Base-by-base conservation (phyloP, 192 early-diverging fungal species). In the Dimargaris cristalligena region DNA sequence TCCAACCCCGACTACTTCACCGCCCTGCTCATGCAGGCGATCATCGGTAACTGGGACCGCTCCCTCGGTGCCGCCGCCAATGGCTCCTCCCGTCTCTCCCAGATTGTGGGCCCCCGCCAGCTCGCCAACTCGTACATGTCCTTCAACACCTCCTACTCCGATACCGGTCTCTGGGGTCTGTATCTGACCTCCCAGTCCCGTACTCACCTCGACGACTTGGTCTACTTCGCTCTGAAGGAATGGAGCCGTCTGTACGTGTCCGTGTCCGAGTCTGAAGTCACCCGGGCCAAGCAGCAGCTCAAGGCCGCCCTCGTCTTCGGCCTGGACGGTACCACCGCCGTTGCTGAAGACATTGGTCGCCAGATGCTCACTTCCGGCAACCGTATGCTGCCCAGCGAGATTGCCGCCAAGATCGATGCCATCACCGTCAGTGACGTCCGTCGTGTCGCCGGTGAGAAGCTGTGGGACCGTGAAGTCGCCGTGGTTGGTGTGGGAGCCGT, bases 91-190 rank as follows among this genome's bases (percentile, higher is more conserved):
- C 78, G 85, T 49, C 76, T 98, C 61, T 89, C 94, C 46, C 76
- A 83, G 67, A 76, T 87, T 48, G 75, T 97, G 58, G 73, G 81
- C 71, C 77, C 91, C 74, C 70, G 86, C 74, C 75, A 82, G 49
- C 77, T 98, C 59, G 94, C 92, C 67, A 98, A 93, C 78, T 93
- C 90, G 54, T 98, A 93, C 85, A 91, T 94, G 89, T 87, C 92
- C 52, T 98, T 98, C 81, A 96, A 98, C 79, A 97, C 94, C 28
- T 92, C 91, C 20, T 98, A 98, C 82, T 84, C 85, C 44, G 94
- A 98, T 73, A 96, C 92, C 25, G 94, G 94, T 44, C 78, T 98
- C 50, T 98, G 90, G 77, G 94, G 94, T 59, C 91, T 93, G 65
- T 98, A 97, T 79, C 69, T 90, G 56, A 81, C 85, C 44, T 84